Percentiles rank a stretch among this genome's conserved stretches.
Evolutionary conservation across 176 grass and related monocot species (phyloP).

Genomic region (Oryza meyeriana): DNA sequence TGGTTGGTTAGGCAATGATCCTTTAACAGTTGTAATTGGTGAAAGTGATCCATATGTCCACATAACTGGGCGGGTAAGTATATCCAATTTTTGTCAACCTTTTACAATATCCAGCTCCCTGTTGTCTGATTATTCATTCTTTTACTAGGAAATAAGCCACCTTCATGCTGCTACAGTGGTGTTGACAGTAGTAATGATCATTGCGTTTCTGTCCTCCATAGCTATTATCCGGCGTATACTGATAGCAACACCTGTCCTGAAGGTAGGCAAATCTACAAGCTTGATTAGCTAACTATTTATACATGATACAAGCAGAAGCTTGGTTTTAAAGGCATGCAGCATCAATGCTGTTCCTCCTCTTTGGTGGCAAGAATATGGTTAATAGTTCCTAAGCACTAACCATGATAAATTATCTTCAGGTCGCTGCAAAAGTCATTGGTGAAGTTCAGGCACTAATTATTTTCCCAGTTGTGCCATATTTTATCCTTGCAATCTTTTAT

Average conservation of each 20-base stretch:
- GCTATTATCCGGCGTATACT: constrained; percentile 87
- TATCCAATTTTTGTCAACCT: background rate
- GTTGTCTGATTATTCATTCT: constrained; percentile 24
- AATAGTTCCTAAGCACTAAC: background rate
- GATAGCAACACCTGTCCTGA: constrained; percentile 84
- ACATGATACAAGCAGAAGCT: background rate
- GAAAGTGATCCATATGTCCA: constrained; percentile 86
- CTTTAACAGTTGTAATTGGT: constrained; percentile 94
- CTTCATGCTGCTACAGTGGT: constrained; percentile 66
- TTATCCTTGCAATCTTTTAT: constrained; percentile 80
- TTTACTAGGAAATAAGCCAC: constrained; percentile 82
- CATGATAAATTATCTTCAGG: constrained; percentile 39
- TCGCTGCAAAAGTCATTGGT: constrained; percentile 96
- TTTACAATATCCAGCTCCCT: constrained; percentile 19
- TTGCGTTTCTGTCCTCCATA: constrained; percentile 83
- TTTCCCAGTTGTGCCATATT: constrained; percentile 83
- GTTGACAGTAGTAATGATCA: constrained; percentile 91
- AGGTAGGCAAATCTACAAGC: constrained; percentile 44
- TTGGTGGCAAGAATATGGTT: background rate
- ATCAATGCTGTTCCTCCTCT: background rate
- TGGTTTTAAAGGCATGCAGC: background rate
- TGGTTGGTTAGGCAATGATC: constrained; percentile 92
- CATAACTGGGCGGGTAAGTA: constrained; percentile 71
- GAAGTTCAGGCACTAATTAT: constrained; percentile 97
- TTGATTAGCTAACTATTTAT: background rate